These are phyloP conservation scores for Penicillium sp. DNA, from an alignment of 2,329 filamentous ascomycete genomes.

Conservation along the genomic window DNA sequence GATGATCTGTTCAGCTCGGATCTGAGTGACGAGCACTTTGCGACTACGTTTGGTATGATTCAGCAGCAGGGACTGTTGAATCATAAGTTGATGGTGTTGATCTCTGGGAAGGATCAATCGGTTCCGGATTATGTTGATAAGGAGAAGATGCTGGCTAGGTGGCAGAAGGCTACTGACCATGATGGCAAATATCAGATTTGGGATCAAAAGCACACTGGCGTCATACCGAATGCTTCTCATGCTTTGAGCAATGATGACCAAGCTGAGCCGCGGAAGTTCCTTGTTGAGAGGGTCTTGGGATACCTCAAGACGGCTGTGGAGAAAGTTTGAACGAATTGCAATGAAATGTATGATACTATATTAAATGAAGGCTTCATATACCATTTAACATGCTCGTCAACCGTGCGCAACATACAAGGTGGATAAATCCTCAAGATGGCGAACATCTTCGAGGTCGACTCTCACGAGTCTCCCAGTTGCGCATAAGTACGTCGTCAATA, in stretches of 20 bases:
- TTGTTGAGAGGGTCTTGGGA: slow-evolving; percentile 28
- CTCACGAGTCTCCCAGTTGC: too few species aligned
- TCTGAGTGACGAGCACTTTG: slow-evolving; percentile 57
- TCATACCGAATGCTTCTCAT: slow-evolving; percentile 44
- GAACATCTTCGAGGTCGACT: background rate
- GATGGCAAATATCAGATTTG: slow-evolving; percentile 40
- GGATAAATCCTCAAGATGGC: background rate
- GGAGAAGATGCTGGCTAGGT: slow-evolving; percentile 40
- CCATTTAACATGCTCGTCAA: background rate
- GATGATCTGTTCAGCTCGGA: slow-evolving; percentile 87
- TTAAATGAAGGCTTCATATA: background rate
- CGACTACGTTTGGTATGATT: slow-evolving; percentile 60
- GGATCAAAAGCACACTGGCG: slow-evolving; percentile 47
- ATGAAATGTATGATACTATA: background rate
- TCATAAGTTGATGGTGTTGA: slow-evolving; percentile 46
- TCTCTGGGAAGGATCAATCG: slow-evolving; percentile 48
- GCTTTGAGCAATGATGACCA: slow-evolving; percentile 38
- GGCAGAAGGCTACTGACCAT: slow-evolving; percentile 40
- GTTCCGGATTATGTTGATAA: slow-evolving; percentile 49
- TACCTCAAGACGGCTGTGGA: slow-evolving; percentile 19
- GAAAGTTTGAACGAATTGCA: background rate
- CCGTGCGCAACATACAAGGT: background rate
- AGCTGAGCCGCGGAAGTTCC: slow-evolving; percentile 26
- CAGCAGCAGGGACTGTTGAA: slow-evolving; percentile 36
- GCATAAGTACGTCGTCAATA: background rate